phyloP scores from a whole-genome alignment of 371 early-diverging fungal species.

The Apophysomyces variabilis region DNA sequence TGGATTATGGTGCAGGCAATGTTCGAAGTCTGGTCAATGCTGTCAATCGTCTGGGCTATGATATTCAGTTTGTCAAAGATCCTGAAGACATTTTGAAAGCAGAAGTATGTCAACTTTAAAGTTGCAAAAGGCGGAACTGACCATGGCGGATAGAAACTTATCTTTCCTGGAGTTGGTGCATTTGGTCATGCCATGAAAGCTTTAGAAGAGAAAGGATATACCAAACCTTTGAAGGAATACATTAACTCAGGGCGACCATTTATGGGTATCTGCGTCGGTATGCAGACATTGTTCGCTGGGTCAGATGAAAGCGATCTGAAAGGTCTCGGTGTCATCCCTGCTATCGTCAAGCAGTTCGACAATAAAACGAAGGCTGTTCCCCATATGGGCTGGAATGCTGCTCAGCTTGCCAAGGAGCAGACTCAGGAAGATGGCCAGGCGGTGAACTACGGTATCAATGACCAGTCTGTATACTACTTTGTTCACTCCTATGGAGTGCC shows the following conservation, averaged over 20 bases:
- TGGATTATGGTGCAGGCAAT: slow-evolving; percentile 99
- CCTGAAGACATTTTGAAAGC: slow-evolving; percentile 87
- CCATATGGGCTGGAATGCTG: slow-evolving; percentile 98
- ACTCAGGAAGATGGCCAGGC: slow-evolving; percentile 30
- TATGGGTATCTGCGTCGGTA: slow-evolving; percentile 98
- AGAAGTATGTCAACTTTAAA: slow-evolving; percentile 62
- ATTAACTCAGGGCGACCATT: slow-evolving; percentile 86
- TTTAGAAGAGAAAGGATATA: slow-evolving; percentile 75
- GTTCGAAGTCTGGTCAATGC: slow-evolving; percentile 96
- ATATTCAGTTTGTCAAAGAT: slow-evolving; percentile 75
- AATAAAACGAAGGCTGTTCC: slow-evolving; percentile 83
- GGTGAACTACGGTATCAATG: slow-evolving; percentile 47
- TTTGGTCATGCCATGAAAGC: slow-evolving; percentile 92
- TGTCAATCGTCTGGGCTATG: slow-evolving; percentile 84
- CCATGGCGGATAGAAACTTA: slow-evolving; percentile 73
- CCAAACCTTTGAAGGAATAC: slow-evolving; percentile 82
- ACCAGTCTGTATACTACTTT: slow-evolving; percentile 84
- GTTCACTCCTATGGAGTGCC: slow-evolving; percentile 95
- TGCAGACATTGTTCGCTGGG: slow-evolving; percentile 94
- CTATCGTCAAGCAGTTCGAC: slow-evolving; percentile 73
- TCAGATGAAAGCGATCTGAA: slow-evolving; percentile 85
- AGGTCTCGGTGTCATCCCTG: slow-evolving; percentile 89
- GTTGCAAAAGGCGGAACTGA: not conserved
- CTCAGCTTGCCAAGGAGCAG: slow-evolving; percentile 49
- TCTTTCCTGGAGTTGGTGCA: slow-evolving; percentile 98